Evolutionary conservation across 371 early-diverging fungal species (phyloP).

Genomic region (Mucor circinelloides): DNA sequence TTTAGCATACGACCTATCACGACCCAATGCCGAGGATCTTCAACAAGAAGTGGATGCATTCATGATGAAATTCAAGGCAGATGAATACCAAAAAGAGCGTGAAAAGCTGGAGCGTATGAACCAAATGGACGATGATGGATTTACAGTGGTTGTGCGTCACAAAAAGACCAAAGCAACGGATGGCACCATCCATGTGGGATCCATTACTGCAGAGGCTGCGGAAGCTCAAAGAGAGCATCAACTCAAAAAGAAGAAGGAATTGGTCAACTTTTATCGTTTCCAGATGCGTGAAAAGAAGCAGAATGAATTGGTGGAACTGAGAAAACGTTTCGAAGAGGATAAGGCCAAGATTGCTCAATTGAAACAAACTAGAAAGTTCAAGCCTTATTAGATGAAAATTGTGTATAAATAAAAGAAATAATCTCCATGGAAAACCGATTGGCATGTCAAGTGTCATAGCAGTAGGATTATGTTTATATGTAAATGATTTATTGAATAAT

Average conservation of each 20-base stretch:
- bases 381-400: conserved; percentile 73
- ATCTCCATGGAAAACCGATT: no score
- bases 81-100: conserved; percentile 74
- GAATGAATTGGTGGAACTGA: conserved; percentile 83
- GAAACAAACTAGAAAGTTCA: conserved; percentile 82
- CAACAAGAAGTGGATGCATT: conserved; percentile 69
- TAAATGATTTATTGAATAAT: background rate
- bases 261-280: conserved; percentile 92
- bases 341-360: conserved; percentile 81
- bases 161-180: conserved; percentile 62
- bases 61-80: conserved; percentile 82
- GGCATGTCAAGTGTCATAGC: no score
- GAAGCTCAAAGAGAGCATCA: conserved; percentile 26
- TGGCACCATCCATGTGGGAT: conserved; percentile 55
- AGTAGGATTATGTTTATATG: background rate
- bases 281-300: conserved; percentile 90
- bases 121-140: conserved; percentile 94
- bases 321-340: conserved; percentile 92
- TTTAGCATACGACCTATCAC: conserved; percentile 49
- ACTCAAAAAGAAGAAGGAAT: conserved; percentile 69
- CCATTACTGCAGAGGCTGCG: conserved; percentile 53
- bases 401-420: conserved; percentile 1
- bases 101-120: conserved; percentile 65
- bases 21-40: conserved; percentile 61
- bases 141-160: conserved; percentile 79